phyloP scores from a whole-genome alignment of 2,329 filamentous ascomycete species.

The Aspergillus flavus region DNA sequence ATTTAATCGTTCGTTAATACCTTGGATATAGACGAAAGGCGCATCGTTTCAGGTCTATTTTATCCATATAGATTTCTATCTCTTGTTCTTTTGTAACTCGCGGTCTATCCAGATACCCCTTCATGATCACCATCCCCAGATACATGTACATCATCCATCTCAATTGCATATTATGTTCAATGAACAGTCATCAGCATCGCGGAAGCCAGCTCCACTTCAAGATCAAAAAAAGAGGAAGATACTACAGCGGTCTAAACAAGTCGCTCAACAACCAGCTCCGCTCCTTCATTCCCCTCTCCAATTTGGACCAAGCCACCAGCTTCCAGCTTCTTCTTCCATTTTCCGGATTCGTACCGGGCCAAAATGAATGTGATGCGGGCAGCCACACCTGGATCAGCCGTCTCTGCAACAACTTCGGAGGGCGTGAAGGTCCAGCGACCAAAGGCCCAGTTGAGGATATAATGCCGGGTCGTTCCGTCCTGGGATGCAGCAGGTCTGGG shows the following conservation, averaged over 20 bases:
- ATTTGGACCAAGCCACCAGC: constrained; percentile 40
- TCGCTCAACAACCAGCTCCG: constrained; percentile 38
- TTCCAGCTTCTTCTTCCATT: constrained; percentile 54
- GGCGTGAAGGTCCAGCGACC: constrained; percentile 89
- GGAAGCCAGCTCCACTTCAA: constrained; percentile 23
- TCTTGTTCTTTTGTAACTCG: background rate
- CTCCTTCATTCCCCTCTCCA: constrained; percentile 17
- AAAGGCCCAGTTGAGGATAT: constrained; percentile 98
- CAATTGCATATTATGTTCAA: background rate
- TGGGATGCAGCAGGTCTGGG: constrained; percentile 29
- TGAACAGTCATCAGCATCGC: background rate
- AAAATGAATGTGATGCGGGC: constrained; percentile 51
- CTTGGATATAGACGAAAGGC: background rate
- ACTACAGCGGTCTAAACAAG: constrained; percentile 28
- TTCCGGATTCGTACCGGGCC: constrained; percentile 49
- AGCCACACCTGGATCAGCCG: constrained; percentile 34
- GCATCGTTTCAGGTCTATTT: background rate
- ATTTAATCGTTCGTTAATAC: background rate
- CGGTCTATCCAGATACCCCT: background rate
- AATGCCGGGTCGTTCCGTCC: constrained; percentile 52
- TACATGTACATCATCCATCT: constrained; percentile 1
- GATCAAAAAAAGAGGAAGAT: constrained; percentile 1
- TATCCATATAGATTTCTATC: background rate
- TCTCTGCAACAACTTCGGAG: constrained; percentile 42
- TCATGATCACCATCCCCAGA: background rate